Evolutionary conservation across 2,329 filamentous ascomycete genomes (phyloP).

Genomic region (Cordyceps pruinosa): DNA sequence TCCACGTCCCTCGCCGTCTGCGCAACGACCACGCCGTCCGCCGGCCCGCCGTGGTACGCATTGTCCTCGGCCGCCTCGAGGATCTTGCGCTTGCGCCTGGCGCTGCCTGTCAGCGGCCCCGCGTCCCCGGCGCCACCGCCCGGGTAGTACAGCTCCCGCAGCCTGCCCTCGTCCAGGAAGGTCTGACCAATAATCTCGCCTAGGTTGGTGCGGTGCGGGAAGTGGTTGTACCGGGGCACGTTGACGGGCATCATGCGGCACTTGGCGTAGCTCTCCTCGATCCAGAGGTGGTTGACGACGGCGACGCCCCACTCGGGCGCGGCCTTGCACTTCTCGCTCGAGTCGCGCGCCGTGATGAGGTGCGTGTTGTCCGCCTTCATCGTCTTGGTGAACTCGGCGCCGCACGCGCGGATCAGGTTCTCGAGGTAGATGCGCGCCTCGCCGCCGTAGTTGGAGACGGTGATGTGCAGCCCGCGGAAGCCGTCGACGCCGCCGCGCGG

Average conservation of each 20-base stretch:
- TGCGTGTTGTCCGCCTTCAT: conserved; percentile 96
- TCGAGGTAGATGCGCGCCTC: conserved; percentile 91
- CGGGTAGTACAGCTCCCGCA: conserved; percentile 62
- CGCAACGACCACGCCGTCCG: conserved; percentile 40
- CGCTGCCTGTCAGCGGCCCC: conserved; percentile 33
- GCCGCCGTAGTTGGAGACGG: conserved; percentile 92
- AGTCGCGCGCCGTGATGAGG: conserved; percentile 81
- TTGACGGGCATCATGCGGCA: conserved; percentile 70
- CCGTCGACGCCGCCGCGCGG: conserved; percentile 71
- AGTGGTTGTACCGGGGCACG: conserved; percentile 72
- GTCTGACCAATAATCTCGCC: conserved; percentile 91
- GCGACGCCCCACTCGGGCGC: conserved; percentile 88
- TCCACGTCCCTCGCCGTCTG: conserved; percentile 29
- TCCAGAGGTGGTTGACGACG: conserved; percentile 91
- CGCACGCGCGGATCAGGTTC: conserved; percentile 77
- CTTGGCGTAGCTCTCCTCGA: conserved; percentile 93
- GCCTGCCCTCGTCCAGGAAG: conserved; percentile 57
- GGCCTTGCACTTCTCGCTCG: conserved; percentile 88
- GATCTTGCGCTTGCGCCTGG: conserved; percentile 44
- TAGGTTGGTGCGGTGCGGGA: conserved; percentile 82
- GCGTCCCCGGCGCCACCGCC: too few species aligned
- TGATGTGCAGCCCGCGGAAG: conserved; percentile 71
- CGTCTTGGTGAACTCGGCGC: conserved; percentile 87
- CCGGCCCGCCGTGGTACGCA: conserved; percentile 38
- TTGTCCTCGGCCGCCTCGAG: conserved; percentile 46